Base-by-base conservation (phyloP, 306 rosid species). In the Potentilla sterilis region DNA sequence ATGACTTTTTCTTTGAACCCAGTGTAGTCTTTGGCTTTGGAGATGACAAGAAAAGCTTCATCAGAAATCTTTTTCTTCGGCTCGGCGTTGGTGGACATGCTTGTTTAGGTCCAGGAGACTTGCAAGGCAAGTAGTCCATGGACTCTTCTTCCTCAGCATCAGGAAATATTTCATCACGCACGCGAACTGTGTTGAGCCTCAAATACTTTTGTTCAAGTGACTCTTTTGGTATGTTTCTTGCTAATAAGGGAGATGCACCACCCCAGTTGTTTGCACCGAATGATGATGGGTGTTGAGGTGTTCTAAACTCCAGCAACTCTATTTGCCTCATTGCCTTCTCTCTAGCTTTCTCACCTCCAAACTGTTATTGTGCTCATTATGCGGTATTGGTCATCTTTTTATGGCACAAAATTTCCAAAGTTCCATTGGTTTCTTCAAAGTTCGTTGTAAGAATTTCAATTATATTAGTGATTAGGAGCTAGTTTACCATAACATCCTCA, bases 161-260 rank as follows among this genome's bases (percentile, higher is more conserved):
- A 2, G 87, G 77, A 74, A 85, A 86, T 2, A 88, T 84, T 84
- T 89, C 97, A 22, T 91, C 88, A 0, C 69, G 76, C 0, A 78
- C 72, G 1, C 84, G 75, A 28, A 38, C 11, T 1, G 82, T 15
- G 87, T 85, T 85, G 84, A 88, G 88, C 43, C 54, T 91, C 35
- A 83, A 75, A 38, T 88, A 83, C 67, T 82, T 87, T 14, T 78
- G 87, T 28, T 93, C 91, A 59, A 89, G 97, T 28, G 93, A 88
- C 70, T 89, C 92, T 14, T 85, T 77, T 0, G 93, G 93, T 35
- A 89, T 75, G 78, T 88, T 71, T 79, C 97, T 88, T 37, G 96
- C 94, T 70, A 93, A 55, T 82, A 93, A 80, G 24, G 98, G 97
- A 72, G 97, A 91, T 59, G 88, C 88, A 74, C 96, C 98, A 46